Evolutionary conservation across 2,329 filamentous ascomycete genomes (phyloP), one percentile per base, ranked within the genome.

Genomic region (Plenodomus tracheiphilus): DNA sequence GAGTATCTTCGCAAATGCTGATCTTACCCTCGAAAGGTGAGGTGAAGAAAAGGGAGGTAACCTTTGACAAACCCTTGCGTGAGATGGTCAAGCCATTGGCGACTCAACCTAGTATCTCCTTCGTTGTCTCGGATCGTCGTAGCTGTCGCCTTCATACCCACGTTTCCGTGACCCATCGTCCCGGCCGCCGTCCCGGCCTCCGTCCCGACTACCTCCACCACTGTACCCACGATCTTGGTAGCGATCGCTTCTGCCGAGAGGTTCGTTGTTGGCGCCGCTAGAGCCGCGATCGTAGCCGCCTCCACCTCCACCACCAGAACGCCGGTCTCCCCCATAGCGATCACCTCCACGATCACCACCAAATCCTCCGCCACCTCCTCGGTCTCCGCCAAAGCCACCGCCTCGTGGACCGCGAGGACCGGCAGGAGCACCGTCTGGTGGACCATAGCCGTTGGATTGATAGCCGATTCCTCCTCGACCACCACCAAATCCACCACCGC

Each of bases 241-340:
- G 43, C 81, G 77, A 55, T 82, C 78, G 53, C 79, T 73, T 62
- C 77, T 76, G 66, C 88, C 86, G 69, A 94, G 84, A 53, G 89
- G 90, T 71, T 95, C 91, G 74, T 88, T 87, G 75, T 95, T 94
- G 76, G 89, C 89, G 58, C 89, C 89, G 47, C 84, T 87, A 51
- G 81, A 74, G 58, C 78, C 75, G 60, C 66, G 64, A 44, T 68
- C 64, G 37, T 58, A 49, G n/a, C 55, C 53, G 21, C 56, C 54
- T 40, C 61, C 62, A 18, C 54, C 51, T 37, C 63, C 64, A n/a
- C 35, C 64, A 15, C 35, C 38, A 28, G 53, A 45, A 20, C 50
- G 49, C 20, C 60, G 40, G 34, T 60, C 59, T 7, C 57, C 59
- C 5, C 57, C 51, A 37, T 50, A 40, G 15, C 56, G 48, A 28